Percentiles rank a stretch among this genome's conserved stretches.
phyloP scores from a whole-genome alignment of 1,284 basidiomycete species.

The Trametes polyzona region DNA sequence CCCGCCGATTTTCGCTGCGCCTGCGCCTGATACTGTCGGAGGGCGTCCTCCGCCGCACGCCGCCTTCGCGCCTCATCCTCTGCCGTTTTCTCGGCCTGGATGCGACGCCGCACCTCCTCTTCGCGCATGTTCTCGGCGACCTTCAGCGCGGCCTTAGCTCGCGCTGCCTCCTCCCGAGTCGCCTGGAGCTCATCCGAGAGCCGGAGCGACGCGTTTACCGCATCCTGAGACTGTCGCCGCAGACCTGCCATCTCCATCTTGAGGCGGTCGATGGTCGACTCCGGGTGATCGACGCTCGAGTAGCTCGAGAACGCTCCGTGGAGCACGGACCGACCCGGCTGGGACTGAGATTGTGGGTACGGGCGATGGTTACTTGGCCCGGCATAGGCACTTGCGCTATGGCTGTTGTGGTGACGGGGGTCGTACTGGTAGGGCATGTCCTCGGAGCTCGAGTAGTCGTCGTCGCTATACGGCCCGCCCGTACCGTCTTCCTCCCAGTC shows the following conservation, averaged over 20 bases:
- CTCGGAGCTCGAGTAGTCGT: slow-evolving; percentile 65
- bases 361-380: slow-evolving; percentile 26
- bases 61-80: slow-evolving; percentile 56
- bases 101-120: slow-evolving; percentile 58
- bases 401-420: slow-evolving; percentile 41
- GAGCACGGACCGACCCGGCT: slow-evolving; percentile 25
- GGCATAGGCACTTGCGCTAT: slow-evolving; percentile 31
- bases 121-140: slow-evolving; percentile 59
- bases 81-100: slow-evolving; percentile 57
- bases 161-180: slow-evolving; percentile 59
- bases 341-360: slow-evolving; percentile 17
- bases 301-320: slow-evolving; percentile 34
- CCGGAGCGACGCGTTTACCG: slow-evolving; percentile 59
- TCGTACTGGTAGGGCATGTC: slow-evolving; percentile 53
- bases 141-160: slow-evolving; percentile 54
- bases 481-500: slow-evolving; percentile 29
- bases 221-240: slow-evolving; percentile 66
- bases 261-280: slow-evolving; percentile 55
- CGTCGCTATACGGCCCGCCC: slow-evolving; percentile 29
- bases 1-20: slow-evolving; percentile 27
- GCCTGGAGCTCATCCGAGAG: slow-evolving; percentile 68
- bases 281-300: slow-evolving; percentile 23
- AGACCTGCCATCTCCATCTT: slow-evolving; percentile 63
- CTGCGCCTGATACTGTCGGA: slow-evolving; percentile 34
- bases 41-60: slow-evolving; percentile 52